These are phyloP conservation scores for Paralagenidium karlingii DNA, from an alignment of 352 stramenopile species.

Conservation along the genomic window DNA sequence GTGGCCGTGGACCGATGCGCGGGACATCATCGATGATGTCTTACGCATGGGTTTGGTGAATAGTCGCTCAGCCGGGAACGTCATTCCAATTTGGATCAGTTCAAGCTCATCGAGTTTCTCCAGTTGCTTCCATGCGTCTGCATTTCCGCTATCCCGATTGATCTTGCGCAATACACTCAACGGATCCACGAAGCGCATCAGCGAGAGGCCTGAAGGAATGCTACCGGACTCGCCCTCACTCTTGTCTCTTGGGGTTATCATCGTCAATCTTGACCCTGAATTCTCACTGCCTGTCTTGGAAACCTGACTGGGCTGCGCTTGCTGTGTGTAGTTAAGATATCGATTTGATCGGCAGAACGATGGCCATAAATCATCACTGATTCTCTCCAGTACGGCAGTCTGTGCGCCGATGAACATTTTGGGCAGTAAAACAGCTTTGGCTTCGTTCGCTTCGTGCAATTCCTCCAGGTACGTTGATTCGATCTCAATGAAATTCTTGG, in stretches of 20 bases:
- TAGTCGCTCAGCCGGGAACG: conserved; percentile 59
- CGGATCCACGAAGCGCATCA: no score
- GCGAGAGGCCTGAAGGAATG: no score
- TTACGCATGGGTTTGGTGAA: conserved; percentile 10
- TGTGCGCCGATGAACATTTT: conserved; percentile 68
- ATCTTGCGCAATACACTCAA: no score
- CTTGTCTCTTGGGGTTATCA: conserved; percentile 19
- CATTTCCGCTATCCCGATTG: no score
- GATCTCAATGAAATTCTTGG: conserved; percentile 29
- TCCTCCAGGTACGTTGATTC: conserved; percentile 19
- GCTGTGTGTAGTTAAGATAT: conserved; percentile 49
- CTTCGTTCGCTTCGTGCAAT: conserved; percentile 31
- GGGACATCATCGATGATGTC: no score
- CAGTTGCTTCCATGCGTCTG: no score
- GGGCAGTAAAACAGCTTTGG: conserved; percentile 25
- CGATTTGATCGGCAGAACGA: conserved; percentile 52
- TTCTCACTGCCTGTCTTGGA: conserved; percentile 14
- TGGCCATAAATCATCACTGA: conserved; percentile 60
- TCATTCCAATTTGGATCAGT: conserved; percentile 60
- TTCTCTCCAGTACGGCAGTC: conserved; percentile 30
- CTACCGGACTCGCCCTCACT: conserved; percentile 23
- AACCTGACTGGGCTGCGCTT: conserved; percentile 5
- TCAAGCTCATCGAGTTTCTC: conserved; percentile 48
- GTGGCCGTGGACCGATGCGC: no score
- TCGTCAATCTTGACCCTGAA: conserved; percentile 1